These are phyloP conservation scores for Pseudocercospora cruenta DNA, from an alignment of 2,329 filamentous ascomycete genomes.

Conservation along the genomic window DNA sequence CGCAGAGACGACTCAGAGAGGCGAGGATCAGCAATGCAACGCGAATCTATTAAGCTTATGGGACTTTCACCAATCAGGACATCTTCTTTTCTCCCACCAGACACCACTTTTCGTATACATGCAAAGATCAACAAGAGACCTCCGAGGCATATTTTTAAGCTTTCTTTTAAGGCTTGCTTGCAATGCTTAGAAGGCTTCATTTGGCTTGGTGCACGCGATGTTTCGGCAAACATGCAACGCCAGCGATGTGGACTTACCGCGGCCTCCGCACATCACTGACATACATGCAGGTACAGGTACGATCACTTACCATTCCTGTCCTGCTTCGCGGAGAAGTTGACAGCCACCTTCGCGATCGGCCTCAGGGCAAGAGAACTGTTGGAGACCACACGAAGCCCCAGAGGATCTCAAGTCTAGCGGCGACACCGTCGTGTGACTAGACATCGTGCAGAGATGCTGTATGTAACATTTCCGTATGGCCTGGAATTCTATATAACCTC, in stretches of 20 bases:
- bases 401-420: not conserved
- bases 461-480: not conserved
- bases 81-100: not conserved
- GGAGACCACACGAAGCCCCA: not conserved
- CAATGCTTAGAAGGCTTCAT: conserved; percentile 1
- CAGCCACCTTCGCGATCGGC: not conserved
- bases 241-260: not conserved
- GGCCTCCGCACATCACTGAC: not conserved
- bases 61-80: not conserved
- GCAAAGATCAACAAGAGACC: not conserved
- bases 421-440: conserved; percentile 4
- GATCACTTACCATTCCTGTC: not conserved
- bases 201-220: not conserved
- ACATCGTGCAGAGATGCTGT: not conserved
- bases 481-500: not conserved
- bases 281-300: not conserved
- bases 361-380: not conserved
- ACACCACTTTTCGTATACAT: not conserved
- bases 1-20: not conserved
- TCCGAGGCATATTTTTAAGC: conserved; percentile 1
- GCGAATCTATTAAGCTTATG: not conserved
- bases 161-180: not conserved
- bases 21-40: not conserved
- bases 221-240: not conserved
- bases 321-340: not conserved